A percentile compares a stretch with the other conserved stretches of the same genome.
Conservation (phyloP, 352 stramenopile genomes). For the Pythium grandisporangium region DNA sequence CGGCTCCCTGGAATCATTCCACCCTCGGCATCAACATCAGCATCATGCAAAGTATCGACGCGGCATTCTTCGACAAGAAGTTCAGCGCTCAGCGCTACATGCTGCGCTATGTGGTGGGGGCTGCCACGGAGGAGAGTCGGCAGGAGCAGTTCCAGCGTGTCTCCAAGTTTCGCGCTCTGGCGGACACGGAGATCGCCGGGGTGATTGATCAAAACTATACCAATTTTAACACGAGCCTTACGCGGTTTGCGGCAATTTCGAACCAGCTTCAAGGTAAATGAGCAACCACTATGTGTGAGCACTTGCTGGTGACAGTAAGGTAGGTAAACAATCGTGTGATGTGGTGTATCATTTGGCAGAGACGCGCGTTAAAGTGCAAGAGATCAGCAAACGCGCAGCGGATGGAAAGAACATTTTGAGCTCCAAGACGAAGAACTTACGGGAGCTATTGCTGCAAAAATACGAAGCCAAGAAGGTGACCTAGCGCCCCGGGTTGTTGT, state of each 20-base stretch:
- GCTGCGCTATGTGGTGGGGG: slow-evolving; percentile 64
- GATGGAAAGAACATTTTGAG: slow-evolving; percentile 75
- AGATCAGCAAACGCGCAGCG: slow-evolving; percentile 54
- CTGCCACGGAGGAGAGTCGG: slow-evolving; percentile 56
- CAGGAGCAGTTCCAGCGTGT: slow-evolving; percentile 62
- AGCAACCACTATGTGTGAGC: too few species aligned
- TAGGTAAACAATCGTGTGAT: neutral
- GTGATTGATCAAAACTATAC: slow-evolving; percentile 79
- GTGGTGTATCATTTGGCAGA: slow-evolving; percentile 21
- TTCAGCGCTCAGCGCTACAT: slow-evolving; percentile 75
- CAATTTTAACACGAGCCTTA: slow-evolving; percentile 82
- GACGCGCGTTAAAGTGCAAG: slow-evolving; percentile 55
- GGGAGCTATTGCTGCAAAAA: slow-evolving; percentile 70
- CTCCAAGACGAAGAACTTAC: slow-evolving; percentile 80
- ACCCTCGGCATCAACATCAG: too few species aligned
- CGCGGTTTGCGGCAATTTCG: slow-evolving; percentile 66
- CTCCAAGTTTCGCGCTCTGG: slow-evolving; percentile 41
- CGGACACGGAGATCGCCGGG: slow-evolving; percentile 68
- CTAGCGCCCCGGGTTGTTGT: neutral
- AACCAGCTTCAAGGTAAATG: slow-evolving; percentile 61
- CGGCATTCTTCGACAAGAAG: slow-evolving; percentile 79
- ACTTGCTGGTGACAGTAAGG: neutral
- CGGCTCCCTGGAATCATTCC: too few species aligned
- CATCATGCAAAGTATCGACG: slow-evolving; percentile 58
- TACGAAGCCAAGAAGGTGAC: slow-evolving; percentile 71